Conservation (phyloP, 768 basidiomycete species). For the Dioszegia hungarica region DNA sequence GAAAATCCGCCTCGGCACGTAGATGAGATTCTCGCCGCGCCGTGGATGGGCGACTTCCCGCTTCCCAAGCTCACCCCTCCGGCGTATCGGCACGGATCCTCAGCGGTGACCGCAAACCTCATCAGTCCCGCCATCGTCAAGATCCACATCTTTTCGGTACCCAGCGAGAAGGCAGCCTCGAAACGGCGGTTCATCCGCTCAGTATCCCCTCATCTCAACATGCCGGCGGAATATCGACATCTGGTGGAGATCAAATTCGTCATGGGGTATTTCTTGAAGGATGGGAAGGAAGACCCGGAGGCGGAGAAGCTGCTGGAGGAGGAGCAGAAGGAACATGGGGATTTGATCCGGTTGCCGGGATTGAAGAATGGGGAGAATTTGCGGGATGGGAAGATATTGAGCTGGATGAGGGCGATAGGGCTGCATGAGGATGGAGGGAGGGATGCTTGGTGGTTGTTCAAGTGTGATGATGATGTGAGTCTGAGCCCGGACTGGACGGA, state of each 20-base stretch:
- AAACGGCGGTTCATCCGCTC: constrained; percentile 13
- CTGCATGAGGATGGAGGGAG: constrained; percentile 15
- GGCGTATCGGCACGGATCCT: neutral
- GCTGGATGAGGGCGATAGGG: constrained; percentile 10
- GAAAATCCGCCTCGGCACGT: constrained; percentile 10
- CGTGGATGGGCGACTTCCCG: constrained; percentile 22
- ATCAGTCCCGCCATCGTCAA: constrained; percentile 9
- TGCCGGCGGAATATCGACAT: constrained; percentile 19
- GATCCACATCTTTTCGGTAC: constrained; percentile 23
- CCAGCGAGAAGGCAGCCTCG: neutral
- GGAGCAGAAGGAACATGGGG: constrained; percentile 18
- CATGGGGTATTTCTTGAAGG: constrained; percentile 9
- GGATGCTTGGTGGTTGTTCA: constrained; percentile 11
- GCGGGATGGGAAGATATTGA: constrained; percentile 11
- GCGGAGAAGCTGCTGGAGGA: neutral
- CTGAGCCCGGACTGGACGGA: no score
- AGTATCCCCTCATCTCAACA: neutral
- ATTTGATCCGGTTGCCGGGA: constrained; percentile 11
- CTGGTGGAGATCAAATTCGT: constrained; percentile 28
- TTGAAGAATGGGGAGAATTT: constrained; percentile 13
- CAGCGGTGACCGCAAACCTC: neutral
- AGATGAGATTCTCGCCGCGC: constrained; percentile 11
- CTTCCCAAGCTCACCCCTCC: constrained; percentile 14
- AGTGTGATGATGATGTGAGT: constrained; percentile 30
- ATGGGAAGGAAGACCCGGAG: neutral